Percentiles rank a stretch among this genome's conserved stretches.
Conservation (phyloP, 192 early-diverging fungal genomes). For the Blastocladiella britannica region DNA sequence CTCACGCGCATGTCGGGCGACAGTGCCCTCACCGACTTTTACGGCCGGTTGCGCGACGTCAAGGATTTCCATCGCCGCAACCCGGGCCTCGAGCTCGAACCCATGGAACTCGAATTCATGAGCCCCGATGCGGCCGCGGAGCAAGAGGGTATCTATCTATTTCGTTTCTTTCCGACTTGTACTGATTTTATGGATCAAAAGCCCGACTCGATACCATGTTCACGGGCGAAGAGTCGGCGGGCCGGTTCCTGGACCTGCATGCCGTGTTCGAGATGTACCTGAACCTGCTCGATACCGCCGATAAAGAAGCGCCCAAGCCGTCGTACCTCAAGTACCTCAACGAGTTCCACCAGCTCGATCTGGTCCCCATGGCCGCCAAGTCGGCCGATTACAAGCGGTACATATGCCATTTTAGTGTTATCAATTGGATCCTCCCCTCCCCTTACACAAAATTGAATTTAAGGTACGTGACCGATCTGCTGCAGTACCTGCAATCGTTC, state of each 20-base stretch:
- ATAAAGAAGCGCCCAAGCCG: slow-evolving; percentile 11
- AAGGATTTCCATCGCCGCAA: slow-evolving; percentile 60
- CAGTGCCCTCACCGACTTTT: slow-evolving; percentile 63
- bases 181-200: too few species aligned
- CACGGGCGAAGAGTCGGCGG: slow-evolving; percentile 75
- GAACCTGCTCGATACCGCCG: slow-evolving; percentile 46
- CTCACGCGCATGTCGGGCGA: slow-evolving; percentile 43
- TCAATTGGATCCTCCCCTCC: too few species aligned
- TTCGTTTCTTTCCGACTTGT: too few species aligned
- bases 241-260: slow-evolving; percentile 73
- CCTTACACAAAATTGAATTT: too few species aligned
- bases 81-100: slow-evolving; percentile 52
- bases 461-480: slow-evolving; percentile 42
- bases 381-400: slow-evolving; percentile 6
- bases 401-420: too few species aligned
- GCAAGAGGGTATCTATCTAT: slow-evolving; percentile 8
- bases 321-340: slow-evolving; percentile 48
- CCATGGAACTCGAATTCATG: slow-evolving; percentile 59
- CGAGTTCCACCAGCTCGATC: slow-evolving; percentile 36
- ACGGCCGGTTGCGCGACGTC: slow-evolving; percentile 55
- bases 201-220: slow-evolving; percentile 61
- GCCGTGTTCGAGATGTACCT: slow-evolving; percentile 55
- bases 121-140: slow-evolving; percentile 23
- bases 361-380: slow-evolving; percentile 32
- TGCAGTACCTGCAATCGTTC: slow-evolving; percentile 48